Percentiles rank a stretch among this genome's conserved stretches.
phyloP scores from a whole-genome alignment of 306 rosid genomes.

The Cucurbita ficifolia region DNA sequence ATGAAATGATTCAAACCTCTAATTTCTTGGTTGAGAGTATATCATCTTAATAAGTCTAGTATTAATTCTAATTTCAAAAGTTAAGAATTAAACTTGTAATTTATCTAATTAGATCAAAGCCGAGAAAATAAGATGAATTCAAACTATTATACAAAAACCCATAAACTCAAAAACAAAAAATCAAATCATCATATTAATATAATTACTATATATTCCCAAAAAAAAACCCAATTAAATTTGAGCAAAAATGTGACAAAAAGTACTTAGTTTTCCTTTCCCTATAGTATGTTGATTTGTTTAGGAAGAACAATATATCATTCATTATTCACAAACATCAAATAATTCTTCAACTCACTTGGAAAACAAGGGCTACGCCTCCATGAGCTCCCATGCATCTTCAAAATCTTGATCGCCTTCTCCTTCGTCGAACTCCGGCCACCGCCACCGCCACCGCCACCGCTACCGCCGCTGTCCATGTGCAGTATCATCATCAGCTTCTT shows the following conservation, averaged over 20 bases:
- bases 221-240: background rate
- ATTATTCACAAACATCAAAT: conserved; percentile 11
- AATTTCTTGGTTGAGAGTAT: too few relatives aligned
- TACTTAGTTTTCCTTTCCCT: background rate
- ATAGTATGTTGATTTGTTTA: background rate
- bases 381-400: conserved; percentile 31
- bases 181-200: background rate
- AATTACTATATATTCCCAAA: background rate
- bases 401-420: conserved; percentile 25
- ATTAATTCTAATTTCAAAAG: too few relatives aligned
- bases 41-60: too few relatives aligned
- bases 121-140: background rate
- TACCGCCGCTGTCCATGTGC: conserved; percentile 18
- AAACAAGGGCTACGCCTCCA: conserved; percentile 38
- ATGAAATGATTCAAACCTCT: too few relatives aligned
- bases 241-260: background rate
- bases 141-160: background rate
- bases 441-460: background rate
- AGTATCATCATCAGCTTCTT: conserved; percentile 31
- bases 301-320: background rate
- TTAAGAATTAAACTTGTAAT: too few relatives aligned
- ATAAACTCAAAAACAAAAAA: background rate
- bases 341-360: conserved; percentile 22
- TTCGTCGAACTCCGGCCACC: conserved; percentile 15
- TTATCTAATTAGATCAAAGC: too few relatives aligned